These are phyloP conservation scores for Lumnitzera racemosa DNA, from an alignment of 345 rosid species.

Conservation along the genomic window DNA sequence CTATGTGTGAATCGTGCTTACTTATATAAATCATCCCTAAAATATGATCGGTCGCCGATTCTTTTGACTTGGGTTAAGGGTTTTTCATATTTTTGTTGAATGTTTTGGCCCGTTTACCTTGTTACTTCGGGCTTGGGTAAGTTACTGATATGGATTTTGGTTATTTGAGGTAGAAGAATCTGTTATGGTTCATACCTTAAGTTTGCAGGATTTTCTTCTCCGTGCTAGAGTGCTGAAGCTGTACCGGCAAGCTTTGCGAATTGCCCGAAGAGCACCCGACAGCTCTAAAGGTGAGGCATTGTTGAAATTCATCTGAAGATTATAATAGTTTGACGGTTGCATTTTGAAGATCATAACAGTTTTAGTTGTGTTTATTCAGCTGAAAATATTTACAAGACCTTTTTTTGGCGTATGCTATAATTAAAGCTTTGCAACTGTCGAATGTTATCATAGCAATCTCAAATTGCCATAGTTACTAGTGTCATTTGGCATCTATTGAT, in stretches of 20 bases:
- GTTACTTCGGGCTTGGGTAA: too few relatives aligned
- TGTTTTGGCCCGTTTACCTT: too few relatives aligned
- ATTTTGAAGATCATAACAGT: too few relatives aligned
- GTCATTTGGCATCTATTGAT: too few relatives aligned
- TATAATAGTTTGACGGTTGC: too few relatives aligned
- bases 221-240: conserved; percentile 82
- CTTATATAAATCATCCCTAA: too few relatives aligned
- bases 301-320: neutral
- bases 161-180: conserved; percentile 15
- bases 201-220: conserved; percentile 70
- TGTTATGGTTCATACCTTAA: conserved; percentile 43
- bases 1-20: too few relatives aligned
- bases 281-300: conserved; percentile 45
- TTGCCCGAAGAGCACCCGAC: conserved; percentile 59
- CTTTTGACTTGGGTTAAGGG: too few relatives aligned
- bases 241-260: conserved; percentile 72
- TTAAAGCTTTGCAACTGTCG: too few relatives aligned
- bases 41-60: too few relatives aligned
- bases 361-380: neutral
- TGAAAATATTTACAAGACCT: neutral
- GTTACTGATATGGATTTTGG: neutral
- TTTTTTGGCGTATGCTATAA: neutral
- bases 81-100: neutral
- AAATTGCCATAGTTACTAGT: too few relatives aligned
- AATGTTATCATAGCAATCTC: too few relatives aligned